Evolutionary conservation across 1,284 basidiomycete genomes (phyloP), one percentile per base, ranked within the genome.

Genomic region (Mycena citricolor): DNA sequence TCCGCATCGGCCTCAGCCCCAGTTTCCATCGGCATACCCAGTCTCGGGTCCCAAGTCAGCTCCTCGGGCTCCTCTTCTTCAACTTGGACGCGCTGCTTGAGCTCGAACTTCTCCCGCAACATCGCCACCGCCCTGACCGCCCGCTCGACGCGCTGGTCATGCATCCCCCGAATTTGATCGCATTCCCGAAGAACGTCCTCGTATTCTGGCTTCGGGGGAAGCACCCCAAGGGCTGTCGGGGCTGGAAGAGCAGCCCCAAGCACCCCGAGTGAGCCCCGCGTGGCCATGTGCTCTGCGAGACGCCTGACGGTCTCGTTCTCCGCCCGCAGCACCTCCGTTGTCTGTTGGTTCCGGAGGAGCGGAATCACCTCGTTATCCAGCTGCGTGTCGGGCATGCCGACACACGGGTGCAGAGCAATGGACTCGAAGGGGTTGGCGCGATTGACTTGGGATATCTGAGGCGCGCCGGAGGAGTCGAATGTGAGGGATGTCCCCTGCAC

Each of bases 1-100:
- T 57, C 61, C 28, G 54, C 60, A 14, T 59, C 67, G 22, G 57
- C 60, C 4, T 61, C 65, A 26, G 53, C 58, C 26, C 57, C 62
- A 7, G 55, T 58, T 7, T 54, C 47, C 19, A 30, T 36, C 5
- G 44, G 54, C 33, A 56, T 57, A 29, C 61, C 66, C 7, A 67
- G 22, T 22, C 75, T 65, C 4, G 80, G 76, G 49, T 83, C 79
- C 77, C 79, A 85, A 24, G 77, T 77, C 32, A 85, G 63, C 49
- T 87, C 85, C 54, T 88, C 84, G 4, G 83, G 83, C 58, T 88
- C 86, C 50, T 82, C 81, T 29, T 79, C 76, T 54, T 83, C 80
- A 19, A 86, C 83, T 47, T 74, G 77, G 13, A 88, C 81, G 23
- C 86, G 71, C 47, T 79, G 76, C 56, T 81, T 82, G 83, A 85